Percentiles rank a stretch among this genome's conserved stretches.
Evolutionary conservation across 441 rosid genomes (phyloP).

Genomic region (Arabidopsis hybrid): DNA sequence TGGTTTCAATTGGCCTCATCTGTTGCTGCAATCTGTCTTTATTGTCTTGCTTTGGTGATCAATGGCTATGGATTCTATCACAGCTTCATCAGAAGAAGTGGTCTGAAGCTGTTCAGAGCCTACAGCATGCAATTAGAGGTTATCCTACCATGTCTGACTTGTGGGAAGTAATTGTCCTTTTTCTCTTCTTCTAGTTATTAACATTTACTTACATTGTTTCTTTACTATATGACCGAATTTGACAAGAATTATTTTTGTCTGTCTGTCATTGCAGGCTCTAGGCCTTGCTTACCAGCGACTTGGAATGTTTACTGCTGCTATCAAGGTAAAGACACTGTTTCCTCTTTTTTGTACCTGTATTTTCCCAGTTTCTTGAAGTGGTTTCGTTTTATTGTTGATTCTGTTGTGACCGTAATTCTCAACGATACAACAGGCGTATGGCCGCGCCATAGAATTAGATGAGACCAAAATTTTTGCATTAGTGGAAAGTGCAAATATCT

Average conservation of each 20-base stretch:
- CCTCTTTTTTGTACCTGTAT: conserved; percentile 2
- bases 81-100: conserved; percentile 73
- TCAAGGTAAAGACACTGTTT: conserved; percentile 57
- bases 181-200: not conserved
- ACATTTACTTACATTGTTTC: conserved; percentile 3
- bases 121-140: conserved; percentile 96
- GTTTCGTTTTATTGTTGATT: conserved; percentile 24
- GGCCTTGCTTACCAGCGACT: conserved; percentile 93
- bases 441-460: conserved; percentile 83
- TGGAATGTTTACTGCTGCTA: conserved; percentile 95
- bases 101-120: conserved; percentile 91
- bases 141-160: conserved; percentile 79
- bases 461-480: conserved; percentile 70
- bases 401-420: conserved; percentile 8
- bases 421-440: conserved; percentile 71
- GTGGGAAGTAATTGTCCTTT: conserved; percentile 77
- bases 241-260: conserved; percentile 17
- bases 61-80: not conserved
- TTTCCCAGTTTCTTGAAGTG: conserved; percentile 14
- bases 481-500: conserved; percentile 89
- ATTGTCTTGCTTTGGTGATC: not conserved
- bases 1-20: not conserved
- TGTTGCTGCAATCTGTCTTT: not conserved
- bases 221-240: conserved; percentile 2
- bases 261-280: conserved; percentile 66